Conservation (phyloP, 805 yeast species). For the Kodamaea fukazawae region DNA sequence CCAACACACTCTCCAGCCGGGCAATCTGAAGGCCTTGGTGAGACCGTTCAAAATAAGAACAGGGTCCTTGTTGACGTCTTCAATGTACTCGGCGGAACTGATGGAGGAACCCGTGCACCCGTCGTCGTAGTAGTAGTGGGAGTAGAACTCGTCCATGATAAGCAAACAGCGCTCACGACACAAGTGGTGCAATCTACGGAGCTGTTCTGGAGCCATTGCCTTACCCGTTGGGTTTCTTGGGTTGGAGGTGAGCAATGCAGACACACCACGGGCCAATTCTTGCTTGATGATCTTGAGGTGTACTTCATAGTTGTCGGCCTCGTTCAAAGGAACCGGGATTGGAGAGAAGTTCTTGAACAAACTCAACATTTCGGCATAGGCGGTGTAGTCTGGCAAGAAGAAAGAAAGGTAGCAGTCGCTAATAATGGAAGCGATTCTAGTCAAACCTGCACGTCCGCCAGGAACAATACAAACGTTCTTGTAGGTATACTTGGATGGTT, state of each 20-base stretch:
- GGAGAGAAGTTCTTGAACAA: conserved; percentile 62
- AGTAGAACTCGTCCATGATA: conserved; percentile 64
- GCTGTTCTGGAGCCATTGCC: conserved; percentile 47
- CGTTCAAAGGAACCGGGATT: conserved; percentile 59
- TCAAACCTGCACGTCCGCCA: conserved; percentile 62
- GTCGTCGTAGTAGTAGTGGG: conserved; percentile 56
- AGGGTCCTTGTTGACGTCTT: conserved; percentile 57
- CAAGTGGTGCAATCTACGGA: conserved; percentile 48
- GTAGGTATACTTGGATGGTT: conserved; percentile 52
- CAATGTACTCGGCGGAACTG: conserved; percentile 49
- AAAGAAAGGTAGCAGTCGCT: conserved; percentile 58
- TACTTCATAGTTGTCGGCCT: conserved; percentile 54
- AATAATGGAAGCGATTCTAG: conserved; percentile 59
- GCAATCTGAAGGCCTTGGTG: conserved; percentile 59
- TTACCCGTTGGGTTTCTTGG: conserved; percentile 65
- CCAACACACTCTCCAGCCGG: conserved; percentile 68
- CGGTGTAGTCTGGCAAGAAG: conserved; percentile 62
- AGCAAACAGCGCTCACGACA: conserved; percentile 53
- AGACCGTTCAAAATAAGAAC: conserved; percentile 59
- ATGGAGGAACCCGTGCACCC: conserved; percentile 51
- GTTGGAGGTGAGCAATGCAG: conserved; percentile 56
- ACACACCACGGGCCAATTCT: conserved; percentile 56
- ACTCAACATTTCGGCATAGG: conserved; percentile 63
- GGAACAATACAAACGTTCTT: conserved; percentile 64
- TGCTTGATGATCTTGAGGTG: conserved; percentile 51